Evolutionary conservation across 371 early-diverging fungal species (phyloP).

Genomic region (Haplosporangium sp.): DNA sequence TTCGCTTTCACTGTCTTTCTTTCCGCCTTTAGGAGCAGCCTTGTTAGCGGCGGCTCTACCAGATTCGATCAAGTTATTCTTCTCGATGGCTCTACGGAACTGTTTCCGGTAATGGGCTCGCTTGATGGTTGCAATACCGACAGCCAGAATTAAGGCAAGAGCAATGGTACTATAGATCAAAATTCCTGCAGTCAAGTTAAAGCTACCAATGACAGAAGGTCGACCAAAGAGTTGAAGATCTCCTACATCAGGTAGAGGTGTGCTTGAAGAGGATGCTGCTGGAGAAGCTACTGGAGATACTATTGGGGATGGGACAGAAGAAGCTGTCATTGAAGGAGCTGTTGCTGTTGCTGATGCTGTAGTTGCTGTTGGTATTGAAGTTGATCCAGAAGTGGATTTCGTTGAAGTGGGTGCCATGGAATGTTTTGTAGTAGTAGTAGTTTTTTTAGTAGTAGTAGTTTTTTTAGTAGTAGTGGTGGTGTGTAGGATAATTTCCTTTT

Average conservation of each 20-base stretch:
- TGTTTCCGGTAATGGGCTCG: slow-evolving; percentile 11
- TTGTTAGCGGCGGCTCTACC: slow-evolving; percentile 1
- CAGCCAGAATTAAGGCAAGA: slow-evolving; percentile 4
- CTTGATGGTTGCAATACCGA: slow-evolving; percentile 19
- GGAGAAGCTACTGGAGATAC: background rate
- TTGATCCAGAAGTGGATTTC: background rate
- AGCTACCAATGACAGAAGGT: slow-evolving; percentile 14
- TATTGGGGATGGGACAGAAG: background rate
- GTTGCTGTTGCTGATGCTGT: background rate
- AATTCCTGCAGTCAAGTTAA: slow-evolving; percentile 29
- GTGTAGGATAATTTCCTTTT: background rate
- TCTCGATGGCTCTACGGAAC: slow-evolving; percentile 6
- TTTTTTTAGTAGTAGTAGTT: background rate
- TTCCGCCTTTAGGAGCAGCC: background rate
- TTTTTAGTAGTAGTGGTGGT: background rate
- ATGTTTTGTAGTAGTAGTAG: background rate
- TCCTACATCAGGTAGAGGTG: background rate
- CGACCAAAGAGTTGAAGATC: slow-evolving; percentile 25
- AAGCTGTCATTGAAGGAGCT: background rate
- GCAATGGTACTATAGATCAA: slow-evolving; percentile 20
- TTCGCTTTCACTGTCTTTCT: background rate
- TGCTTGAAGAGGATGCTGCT: background rate
- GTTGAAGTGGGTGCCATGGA: slow-evolving; percentile 1
- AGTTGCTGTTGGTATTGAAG: background rate
- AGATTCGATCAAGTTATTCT: slow-evolving; percentile 1